Conservation (phyloP, 75 land plant genomes). For the Selaginella moellendorffii region DNA sequence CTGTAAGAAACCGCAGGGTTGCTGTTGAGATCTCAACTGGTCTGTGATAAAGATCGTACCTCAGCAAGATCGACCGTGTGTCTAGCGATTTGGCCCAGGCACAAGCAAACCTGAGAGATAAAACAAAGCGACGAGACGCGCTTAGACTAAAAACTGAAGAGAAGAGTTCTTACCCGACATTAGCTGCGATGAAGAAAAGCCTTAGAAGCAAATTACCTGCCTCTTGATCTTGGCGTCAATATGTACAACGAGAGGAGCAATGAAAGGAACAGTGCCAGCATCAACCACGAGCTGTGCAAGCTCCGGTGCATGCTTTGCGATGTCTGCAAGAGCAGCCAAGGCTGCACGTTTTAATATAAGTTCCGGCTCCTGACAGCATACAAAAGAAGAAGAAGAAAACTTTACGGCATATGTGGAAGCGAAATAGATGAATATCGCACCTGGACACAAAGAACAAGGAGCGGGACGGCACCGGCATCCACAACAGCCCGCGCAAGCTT, state of each 20-base stretch:
- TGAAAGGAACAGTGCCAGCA: constrained; percentile 16
- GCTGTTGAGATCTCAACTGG: not conserved
- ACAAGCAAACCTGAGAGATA: constrained; percentile 15
- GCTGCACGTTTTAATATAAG: constrained; percentile 15
- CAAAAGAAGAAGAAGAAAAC: not conserved
- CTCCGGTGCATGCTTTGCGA: constrained; percentile 28
- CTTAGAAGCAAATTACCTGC: constrained; percentile 12
- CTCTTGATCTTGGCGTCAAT: constrained; percentile 19
- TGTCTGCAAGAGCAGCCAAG: constrained; percentile 11
- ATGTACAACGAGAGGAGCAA: constrained; percentile 14
- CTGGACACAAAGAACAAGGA: constrained; percentile 17
- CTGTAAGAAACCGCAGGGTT: not conserved
- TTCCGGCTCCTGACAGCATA: constrained; percentile 14
- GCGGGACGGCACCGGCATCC: constrained; percentile 17
- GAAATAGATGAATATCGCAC: constrained; percentile 6
- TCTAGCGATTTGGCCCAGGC: constrained; percentile 18
- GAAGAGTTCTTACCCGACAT: not conserved
- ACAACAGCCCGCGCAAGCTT: constrained; percentile 18
- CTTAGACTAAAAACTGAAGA: not conserved
- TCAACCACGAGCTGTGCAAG: constrained; percentile 21
- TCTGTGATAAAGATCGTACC: constrained; percentile 12
- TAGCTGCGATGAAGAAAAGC: not conserved
- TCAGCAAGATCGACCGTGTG: constrained; percentile 18
- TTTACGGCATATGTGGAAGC: not conserved
- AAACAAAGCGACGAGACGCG: not conserved